Conservation (phyloP, 169 alveolate genomes). For the Plasmodium ovale region DNA sequence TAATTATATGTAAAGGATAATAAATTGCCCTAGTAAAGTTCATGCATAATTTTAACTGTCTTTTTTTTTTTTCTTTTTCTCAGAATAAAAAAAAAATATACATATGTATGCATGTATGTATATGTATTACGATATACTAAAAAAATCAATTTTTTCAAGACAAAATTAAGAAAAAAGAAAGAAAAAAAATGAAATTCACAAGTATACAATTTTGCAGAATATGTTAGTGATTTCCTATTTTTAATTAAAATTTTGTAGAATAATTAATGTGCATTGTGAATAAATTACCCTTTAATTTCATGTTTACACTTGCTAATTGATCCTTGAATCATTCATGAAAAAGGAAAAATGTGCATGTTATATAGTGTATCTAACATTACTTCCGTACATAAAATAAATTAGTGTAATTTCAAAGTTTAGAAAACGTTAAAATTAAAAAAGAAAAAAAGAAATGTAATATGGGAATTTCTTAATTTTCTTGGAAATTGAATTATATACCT, state of each 20-base stretch:
- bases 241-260: conserved; percentile 17
- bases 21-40: conserved; percentile 21
- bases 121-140: background rate
- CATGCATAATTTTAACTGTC: conserved; percentile 29
- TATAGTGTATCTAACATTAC: conserved; percentile 11
- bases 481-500: background rate
- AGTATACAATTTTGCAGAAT: conserved; percentile 21
- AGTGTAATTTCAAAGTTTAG: background rate
- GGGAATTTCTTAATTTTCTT: background rate
- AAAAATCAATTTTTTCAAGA: background rate
- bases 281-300: conserved; percentile 5
- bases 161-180: conserved; percentile 30
- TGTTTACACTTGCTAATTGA: conserved; percentile 12
- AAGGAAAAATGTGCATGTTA: conserved; percentile 4
- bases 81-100: conserved; percentile 6
- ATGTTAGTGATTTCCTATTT: conserved; percentile 20
- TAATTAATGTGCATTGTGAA: conserved; percentile 41
- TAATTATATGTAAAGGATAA: conserved; percentile 6
- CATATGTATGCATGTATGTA: conserved; percentile 8
- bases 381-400: conserved; percentile 2
- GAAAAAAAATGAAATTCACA: conserved; percentile 6
- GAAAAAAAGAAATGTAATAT: conserved; percentile 11
- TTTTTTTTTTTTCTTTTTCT: conserved; percentile 28
- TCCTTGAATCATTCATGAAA: conserved; percentile 5
- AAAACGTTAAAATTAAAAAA: background rate